phyloP scores from a whole-genome alignment of 2,329 filamentous ascomycete genomes.

The Diaporthe australafricana region DNA sequence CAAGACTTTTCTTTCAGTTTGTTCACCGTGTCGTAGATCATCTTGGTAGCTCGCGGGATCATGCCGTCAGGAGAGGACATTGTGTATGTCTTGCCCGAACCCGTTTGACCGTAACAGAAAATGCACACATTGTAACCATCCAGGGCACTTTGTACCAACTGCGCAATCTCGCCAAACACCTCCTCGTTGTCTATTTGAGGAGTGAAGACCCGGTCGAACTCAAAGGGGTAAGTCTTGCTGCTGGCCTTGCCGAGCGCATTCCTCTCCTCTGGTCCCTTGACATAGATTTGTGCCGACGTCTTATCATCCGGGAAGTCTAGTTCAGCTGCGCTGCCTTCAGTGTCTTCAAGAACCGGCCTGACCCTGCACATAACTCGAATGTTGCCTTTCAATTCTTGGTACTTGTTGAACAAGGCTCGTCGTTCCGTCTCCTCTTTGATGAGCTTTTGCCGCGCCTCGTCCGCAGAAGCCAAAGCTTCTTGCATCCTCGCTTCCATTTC shows the following conservation, averaged over 20 bases:
- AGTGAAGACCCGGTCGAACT: conserved; percentile 93
- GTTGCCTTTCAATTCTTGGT: conserved; percentile 97
- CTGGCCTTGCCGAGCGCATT: conserved; percentile 81
- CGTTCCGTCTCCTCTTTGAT: conserved; percentile 92
- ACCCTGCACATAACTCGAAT: conserved; percentile 98
- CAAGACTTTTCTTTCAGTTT: conserved; percentile 90
- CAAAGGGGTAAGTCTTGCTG: conserved; percentile 85
- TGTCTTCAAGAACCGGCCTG: conserved; percentile 73
- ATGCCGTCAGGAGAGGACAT: conserved; percentile 95
- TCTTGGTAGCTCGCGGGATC: conserved; percentile 91
- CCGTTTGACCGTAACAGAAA: conserved; percentile 98
- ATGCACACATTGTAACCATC: conserved; percentile 99
- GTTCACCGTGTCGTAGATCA: conserved; percentile 91
- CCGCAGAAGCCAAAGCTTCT: conserved; percentile 77
- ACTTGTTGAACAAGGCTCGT: conserved; percentile 94
- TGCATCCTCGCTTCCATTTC: conserved; percentile 84
- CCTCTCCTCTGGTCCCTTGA: conserved; percentile 86
- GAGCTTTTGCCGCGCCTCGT: conserved; percentile 81
- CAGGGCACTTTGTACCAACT: conserved; percentile 94
- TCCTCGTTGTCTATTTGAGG: conserved; percentile 82
- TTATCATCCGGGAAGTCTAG: conserved; percentile 86
- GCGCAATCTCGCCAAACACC: conserved; percentile 95
- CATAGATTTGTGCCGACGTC: conserved; percentile 87
- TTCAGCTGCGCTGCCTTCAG: conserved; percentile 75
- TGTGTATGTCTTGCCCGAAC: conserved; percentile 95